Evolutionary conservation across 495 filamentous ascomycete genomes (phyloP).

Genomic region (Hypoxylon subgilvum): DNA sequence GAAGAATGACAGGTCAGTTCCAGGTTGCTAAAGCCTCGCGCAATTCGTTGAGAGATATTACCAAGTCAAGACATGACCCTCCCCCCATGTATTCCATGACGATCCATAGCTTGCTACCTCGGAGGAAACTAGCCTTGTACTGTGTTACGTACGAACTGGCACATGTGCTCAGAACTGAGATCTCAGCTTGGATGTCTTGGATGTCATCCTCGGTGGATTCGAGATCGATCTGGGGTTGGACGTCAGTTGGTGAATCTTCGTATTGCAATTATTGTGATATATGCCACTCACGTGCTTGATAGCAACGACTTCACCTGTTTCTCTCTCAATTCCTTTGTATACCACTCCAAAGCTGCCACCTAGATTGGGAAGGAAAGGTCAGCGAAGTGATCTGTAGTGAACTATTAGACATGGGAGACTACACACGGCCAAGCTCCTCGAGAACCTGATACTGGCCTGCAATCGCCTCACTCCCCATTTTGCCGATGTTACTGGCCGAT

Average conservation of each 20-base stretch:
- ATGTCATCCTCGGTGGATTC: conserved; percentile 98
- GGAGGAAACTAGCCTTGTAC: conserved; percentile 93
- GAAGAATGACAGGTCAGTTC: conserved; percentile 36
- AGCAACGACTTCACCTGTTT: conserved; percentile 86
- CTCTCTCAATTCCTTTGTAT: conserved; percentile 89
- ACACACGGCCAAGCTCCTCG: conserved; percentile 90
- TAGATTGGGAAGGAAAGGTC: conserved; percentile 25
- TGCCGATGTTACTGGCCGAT: conserved; percentile 3
- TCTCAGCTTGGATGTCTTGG: conserved; percentile 96
- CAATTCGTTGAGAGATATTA: conserved; percentile 45
- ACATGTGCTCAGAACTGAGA: conserved; percentile 92
- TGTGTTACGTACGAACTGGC: conserved; percentile 91
- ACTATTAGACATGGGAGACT: conserved; percentile 5
- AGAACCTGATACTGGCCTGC: conserved; percentile 84
- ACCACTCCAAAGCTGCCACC: conserved; percentile 96
- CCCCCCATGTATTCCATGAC: conserved; percentile 98
- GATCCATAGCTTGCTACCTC: conserved; percentile 97
- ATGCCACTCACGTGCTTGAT: conserved; percentile 77
- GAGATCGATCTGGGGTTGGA: conserved; percentile 95
- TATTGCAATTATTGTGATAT: not conserved
- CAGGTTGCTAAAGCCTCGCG: not conserved
- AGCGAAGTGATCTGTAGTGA: conserved; percentile 12
- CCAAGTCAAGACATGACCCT: conserved; percentile 90
- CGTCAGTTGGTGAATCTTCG: conserved; percentile 25
- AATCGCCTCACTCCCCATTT: conserved; percentile 69